phyloP scores from a whole-genome alignment of 2,329 filamentous ascomycete genomes.

The Aspergillus persii region DNA sequence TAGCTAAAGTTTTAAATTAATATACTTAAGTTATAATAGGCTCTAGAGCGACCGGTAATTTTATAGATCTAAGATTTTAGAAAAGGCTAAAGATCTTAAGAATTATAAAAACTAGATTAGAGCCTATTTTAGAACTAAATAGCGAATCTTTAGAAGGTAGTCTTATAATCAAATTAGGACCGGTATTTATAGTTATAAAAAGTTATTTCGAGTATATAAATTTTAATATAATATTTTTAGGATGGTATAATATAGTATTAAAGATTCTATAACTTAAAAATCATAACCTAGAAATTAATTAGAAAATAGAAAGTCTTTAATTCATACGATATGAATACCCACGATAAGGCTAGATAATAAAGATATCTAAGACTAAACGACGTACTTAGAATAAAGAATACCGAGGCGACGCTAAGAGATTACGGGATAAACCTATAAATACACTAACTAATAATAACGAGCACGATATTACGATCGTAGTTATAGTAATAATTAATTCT shows the following conservation, averaged over 20 bases:
- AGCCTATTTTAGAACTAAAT: no score
- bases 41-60: neutral
- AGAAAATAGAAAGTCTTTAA: neutral
- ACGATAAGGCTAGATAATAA: neutral
- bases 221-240: neutral
- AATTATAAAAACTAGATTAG: no score
- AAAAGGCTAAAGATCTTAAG: neutral
- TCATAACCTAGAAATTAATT: neutral
- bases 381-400: fast-evolving
- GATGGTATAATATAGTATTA: neutral
- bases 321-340: neutral
- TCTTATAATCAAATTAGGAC: neutral
- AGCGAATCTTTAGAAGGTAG: no score
- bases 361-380: neutral
- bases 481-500: no score
- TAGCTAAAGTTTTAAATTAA: no score
- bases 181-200: neutral
- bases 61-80: neutral
- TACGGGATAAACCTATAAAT: no score
- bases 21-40: no score
- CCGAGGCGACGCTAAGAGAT: neutral
- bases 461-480: no score
- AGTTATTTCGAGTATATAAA: neutral
- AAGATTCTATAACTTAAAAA: neutral
- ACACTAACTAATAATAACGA: no score